phyloP scores from a whole-genome alignment of 306 rosid species.

The Quillaja saponaria region DNA sequence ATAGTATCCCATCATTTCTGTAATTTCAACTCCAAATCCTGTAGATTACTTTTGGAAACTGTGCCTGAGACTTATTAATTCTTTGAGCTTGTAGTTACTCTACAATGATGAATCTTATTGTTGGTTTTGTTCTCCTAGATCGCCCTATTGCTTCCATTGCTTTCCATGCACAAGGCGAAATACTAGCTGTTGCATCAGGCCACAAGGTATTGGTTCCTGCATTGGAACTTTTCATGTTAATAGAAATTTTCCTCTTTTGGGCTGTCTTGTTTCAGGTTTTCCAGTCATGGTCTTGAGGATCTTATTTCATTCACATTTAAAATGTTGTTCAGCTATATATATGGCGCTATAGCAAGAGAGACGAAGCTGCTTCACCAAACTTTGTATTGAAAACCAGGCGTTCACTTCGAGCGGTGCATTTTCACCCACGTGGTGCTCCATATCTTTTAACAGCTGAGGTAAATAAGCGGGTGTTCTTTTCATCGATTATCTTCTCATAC shows the following conservation, averaged over 20 bases:
- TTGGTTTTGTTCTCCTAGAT: conserved; percentile 30
- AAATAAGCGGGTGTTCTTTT: conserved; percentile 21
- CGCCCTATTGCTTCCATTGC: conserved; percentile 56
- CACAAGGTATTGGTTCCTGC: conserved; percentile 38
- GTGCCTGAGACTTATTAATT: conserved; percentile 7
- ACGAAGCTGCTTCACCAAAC: conserved; percentile 36
- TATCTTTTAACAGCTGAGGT: conserved; percentile 53
- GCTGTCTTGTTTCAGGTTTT: conserved; percentile 9
- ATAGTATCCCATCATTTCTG: conserved; percentile 43
- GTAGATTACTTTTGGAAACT: conserved; percentile 10
- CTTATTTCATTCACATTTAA: conserved; percentile 5
- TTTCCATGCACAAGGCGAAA: conserved; percentile 55
- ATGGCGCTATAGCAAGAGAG: conserved; percentile 45
- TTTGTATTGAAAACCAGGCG: conserved; percentile 46
- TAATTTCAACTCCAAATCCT: conserved; percentile 27
- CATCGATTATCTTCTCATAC: conserved; percentile 18
- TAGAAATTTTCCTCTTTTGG: background rate
- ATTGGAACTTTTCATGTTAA: conserved; percentile 13
- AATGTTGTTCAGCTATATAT: conserved; percentile 41
- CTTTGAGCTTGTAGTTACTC: conserved; percentile 6
- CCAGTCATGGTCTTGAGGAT: conserved; percentile 11
- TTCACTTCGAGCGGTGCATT: conserved; percentile 55
- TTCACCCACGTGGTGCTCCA: conserved; percentile 50
- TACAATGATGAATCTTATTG: conserved; percentile 7
- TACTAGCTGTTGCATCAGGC: conserved; percentile 58